Percentiles rank a stretch among this genome's conserved stretches.
phyloP scores from a whole-genome alignment of 2,329 filamentous ascomycete species.

The Neocatenulostroma microsporum region DNA sequence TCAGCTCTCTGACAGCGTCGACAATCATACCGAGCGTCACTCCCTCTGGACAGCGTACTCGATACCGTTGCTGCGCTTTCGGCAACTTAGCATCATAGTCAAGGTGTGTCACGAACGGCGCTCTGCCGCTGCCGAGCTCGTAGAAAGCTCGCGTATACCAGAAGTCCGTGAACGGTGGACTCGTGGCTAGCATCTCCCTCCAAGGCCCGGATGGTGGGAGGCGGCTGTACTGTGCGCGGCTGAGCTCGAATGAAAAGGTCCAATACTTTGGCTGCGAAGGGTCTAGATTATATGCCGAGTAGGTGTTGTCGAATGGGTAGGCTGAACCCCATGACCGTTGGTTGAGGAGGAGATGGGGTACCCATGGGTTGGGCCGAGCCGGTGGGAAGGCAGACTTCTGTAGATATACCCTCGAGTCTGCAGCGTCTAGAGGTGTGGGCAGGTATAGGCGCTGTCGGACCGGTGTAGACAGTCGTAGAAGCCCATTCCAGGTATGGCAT shows the following conservation, averaged over 20 bases:
- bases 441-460: constrained; percentile 15
- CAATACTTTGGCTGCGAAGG: constrained; percentile 12
- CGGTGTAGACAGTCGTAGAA: constrained; percentile 11
- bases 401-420: constrained; percentile 8
- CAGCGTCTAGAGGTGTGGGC: constrained; percentile 8
- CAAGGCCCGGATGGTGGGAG: constrained; percentile 6
- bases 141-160: constrained; percentile 20
- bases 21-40: constrained; percentile 16
- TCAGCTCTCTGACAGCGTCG: constrained; percentile 24
- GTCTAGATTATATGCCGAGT: constrained; percentile 8
- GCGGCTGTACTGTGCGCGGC: constrained; percentile 10
- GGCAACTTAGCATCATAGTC: constrained; percentile 14
- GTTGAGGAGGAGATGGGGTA: constrained; percentile 15
- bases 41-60: constrained; percentile 5
- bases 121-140: constrained; percentile 17
- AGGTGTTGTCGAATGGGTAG: constrained; percentile 15
- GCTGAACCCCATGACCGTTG: constrained; percentile 18
- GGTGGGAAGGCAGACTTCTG: constrained; percentile 12
- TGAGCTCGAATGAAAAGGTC: constrained; percentile 18
- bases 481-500: constrained; percentile 13
- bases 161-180: constrained; percentile 15
- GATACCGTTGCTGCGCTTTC: constrained; percentile 15
- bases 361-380: constrained; percentile 16
- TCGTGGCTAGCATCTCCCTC: constrained; percentile 14
- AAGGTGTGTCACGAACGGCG: constrained; percentile 19